A percentile compares a stretch with the other conserved stretches of the same genome.
phyloP scores from a whole-genome alignment of 129 eudicot species.

The Dittrichia graveolens region DNA sequence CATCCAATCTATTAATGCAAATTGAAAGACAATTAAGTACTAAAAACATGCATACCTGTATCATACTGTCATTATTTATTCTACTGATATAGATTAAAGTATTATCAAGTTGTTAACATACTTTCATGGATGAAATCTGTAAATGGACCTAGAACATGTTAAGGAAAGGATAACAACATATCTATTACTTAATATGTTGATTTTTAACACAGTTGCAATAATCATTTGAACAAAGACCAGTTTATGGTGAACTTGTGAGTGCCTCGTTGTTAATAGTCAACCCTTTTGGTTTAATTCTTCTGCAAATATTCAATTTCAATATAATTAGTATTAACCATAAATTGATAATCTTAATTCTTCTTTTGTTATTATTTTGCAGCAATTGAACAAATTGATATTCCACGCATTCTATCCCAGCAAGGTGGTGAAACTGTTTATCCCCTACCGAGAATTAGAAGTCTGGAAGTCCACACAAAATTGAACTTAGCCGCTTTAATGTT shows the following conservation, averaged over 20 bases:
- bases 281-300: constrained; percentile 5
- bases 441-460: constrained; percentile 74
- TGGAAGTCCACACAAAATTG: constrained; percentile 89
- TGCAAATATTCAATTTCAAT: constrained; percentile 7
- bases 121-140: constrained; percentile 6
- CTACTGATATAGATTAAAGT: not conserved
- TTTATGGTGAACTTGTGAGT: constrained; percentile 1
- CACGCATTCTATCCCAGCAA: constrained; percentile 91
- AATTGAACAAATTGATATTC: constrained; percentile 86
- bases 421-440: constrained; percentile 99
- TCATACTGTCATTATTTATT: not conserved
- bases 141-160: not conserved
- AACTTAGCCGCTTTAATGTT: constrained; percentile 80
- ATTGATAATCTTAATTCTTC: not conserved
- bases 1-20: not conserved
- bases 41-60: not conserved
- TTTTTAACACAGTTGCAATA: constrained; percentile 2
- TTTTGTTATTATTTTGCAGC: constrained; percentile 48
- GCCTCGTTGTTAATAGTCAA: constrained; percentile 2
- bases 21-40: not conserved
- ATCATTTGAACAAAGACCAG: not conserved
- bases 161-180: constrained; percentile 1
- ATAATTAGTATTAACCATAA: not conserved
- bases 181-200: not conserved
- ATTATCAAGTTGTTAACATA: constrained; percentile 10